phyloP scores from a whole-genome alignment of 352 stramenopile genomes.

The Pythium biforme region DNA sequence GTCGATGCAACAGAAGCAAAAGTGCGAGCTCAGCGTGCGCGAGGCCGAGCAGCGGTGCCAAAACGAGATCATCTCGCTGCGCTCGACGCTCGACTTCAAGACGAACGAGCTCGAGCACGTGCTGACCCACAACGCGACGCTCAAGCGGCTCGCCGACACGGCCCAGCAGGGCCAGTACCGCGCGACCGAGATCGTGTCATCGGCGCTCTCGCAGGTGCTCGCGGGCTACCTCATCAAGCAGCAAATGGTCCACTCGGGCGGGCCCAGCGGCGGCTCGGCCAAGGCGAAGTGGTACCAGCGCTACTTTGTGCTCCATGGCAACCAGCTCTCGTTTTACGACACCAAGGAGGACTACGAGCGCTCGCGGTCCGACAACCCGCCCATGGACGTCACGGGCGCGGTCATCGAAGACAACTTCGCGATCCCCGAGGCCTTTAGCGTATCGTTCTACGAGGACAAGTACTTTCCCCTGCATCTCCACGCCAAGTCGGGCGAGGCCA shows the following conservation, averaged over 20 bases:
- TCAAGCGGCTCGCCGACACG: conserved; percentile 82
- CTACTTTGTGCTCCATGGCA: conserved; percentile 83
- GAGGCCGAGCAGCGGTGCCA: conserved; percentile 76
- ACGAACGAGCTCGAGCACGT: conserved; percentile 87
- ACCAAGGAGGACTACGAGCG: conserved; percentile 88
- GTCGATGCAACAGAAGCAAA: conserved; percentile 71
- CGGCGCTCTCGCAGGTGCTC: conserved; percentile 63
- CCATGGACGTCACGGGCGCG: conserved; percentile 77
- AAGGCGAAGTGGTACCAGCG: conserved; percentile 82
- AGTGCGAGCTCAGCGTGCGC: conserved; percentile 70
- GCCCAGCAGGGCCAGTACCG: conserved; percentile 84
- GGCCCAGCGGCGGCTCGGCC: conserved; percentile 22
- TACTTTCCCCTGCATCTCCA: conserved; percentile 82
- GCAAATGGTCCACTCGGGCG: conserved; percentile 38
- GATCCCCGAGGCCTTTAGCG: conserved; percentile 79
- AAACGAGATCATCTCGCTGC: conserved; percentile 60
- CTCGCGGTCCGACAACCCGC: conserved; percentile 71
- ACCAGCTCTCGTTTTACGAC: conserved; percentile 79
- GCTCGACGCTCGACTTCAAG: conserved; percentile 80
- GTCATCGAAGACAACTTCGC: conserved; percentile 74
- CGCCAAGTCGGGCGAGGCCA: conserved; percentile 73
- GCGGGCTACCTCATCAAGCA: conserved; percentile 88
- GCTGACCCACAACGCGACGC: conserved; percentile 85
- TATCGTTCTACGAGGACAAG: conserved; percentile 77
- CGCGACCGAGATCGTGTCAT: conserved; percentile 79